A percentile compares a stretch with the other conserved stretches of the same genome.
These are phyloP conservation scores for Boletus patriciae DNA, from an alignment of 768 basidiomycete species.

Conservation along the genomic window DNA sequence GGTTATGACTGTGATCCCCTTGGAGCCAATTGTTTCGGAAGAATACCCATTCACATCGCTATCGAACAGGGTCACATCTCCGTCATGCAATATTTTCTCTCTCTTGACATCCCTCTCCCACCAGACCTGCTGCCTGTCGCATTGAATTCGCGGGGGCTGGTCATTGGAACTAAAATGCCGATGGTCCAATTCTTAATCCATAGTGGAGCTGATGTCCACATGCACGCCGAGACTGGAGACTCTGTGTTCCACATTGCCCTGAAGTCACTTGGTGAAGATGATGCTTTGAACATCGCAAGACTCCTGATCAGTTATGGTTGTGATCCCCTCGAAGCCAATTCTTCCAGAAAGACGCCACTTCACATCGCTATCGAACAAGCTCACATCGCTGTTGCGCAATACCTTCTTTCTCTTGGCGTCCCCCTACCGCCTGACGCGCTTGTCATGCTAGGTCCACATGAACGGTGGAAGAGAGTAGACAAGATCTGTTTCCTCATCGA, in stretches of 20 bases:
- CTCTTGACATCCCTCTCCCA: not conserved
- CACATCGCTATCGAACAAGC: not conserved
- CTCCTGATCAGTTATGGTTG: not conserved
- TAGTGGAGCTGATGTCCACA: not conserved
- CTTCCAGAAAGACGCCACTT: not conserved
- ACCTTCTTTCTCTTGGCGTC: not conserved
- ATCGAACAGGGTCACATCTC: not conserved
- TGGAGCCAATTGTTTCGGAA: not conserved
- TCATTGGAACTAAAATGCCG: not conserved
- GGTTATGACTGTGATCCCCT: not conserved
- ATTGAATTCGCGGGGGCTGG: not conserved
- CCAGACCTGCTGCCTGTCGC: not conserved
- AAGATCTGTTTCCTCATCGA: not conserved
- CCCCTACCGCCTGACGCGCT: not conserved
- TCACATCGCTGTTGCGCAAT: not conserved
- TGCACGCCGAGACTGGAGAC: not conserved
- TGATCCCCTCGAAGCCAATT: not conserved
- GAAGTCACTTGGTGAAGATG: not conserved
- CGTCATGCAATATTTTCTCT: not conserved
- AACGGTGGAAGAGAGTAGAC: not conserved
- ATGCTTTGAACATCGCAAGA: not conserved
- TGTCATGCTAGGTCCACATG: not conserved
- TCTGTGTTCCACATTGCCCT: not conserved
- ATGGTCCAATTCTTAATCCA: not conserved
- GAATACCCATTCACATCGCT: not conserved